Base-by-base conservation (phyloP, 805 yeast genomes). In the Schwanniomyces vanrijiae region DNA sequence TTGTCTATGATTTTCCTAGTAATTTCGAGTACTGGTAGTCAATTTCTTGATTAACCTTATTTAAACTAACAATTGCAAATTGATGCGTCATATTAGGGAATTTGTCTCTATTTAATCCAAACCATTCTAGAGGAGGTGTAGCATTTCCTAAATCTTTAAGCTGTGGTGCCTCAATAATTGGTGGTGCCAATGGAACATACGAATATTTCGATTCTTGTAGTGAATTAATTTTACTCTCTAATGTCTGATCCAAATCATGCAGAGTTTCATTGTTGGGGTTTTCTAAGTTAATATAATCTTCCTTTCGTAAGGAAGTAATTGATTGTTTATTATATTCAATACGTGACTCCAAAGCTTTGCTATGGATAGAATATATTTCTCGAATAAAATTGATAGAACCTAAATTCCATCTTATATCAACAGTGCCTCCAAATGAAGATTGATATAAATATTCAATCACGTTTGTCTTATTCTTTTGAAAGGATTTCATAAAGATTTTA, bases 81-180 rank as follows among this genome's bases (percentile, higher is more conserved):
- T 90, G 92, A 61, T 94, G 97, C 0, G 96, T 86, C 48, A 88
- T 76, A 35, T 87, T 83, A 0, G 99, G 99, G 54, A 94, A 83
- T 54, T 84, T 81, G 56, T 86, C 80, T 54, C 98, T 77, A 62
- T 94, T 94, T 25, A 94, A 75, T 2, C 99, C 99, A 70, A 94
- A 88, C 99, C 99, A 94, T 62, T 94, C 99, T 48, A 94, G 69
- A 2, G 99, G 99, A 0, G 99, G 99, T 0, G 99, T 94, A 1
- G 97, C 98, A 66, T 86, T 91, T 21, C 99, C 98, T 57, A 94
- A 75, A 59, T 94, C 98, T 58, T 83, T 83, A 58, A 94, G 72
- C 55, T 86, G 92, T 2, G 98, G 98, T 16, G 94, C 88, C 51
- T 88, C 95, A 31, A 94, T 90, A 5, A 80, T 73, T 0, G 97